Conservation (phyloP, 495 filamentous ascomycete genomes). For the Lichina pygmaea region DNA sequence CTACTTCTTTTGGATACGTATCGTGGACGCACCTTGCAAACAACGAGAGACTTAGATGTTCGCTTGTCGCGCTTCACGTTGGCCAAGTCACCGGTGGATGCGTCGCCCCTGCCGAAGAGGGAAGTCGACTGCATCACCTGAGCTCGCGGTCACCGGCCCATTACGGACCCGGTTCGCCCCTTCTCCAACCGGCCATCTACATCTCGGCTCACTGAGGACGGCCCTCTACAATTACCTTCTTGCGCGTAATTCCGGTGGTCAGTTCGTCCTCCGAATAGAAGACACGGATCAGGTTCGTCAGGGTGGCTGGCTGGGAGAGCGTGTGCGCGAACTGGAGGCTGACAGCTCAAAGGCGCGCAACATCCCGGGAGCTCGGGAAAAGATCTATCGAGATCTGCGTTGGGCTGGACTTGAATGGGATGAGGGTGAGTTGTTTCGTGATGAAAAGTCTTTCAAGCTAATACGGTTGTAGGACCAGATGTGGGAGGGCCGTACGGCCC, state of each 20-base stretch:
- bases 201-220: conserved; percentile 74
- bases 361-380: conserved; percentile 48
- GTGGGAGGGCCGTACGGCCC: conserved; percentile 57
- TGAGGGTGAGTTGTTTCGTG: conserved; percentile 30
- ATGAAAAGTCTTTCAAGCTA: too few species aligned
- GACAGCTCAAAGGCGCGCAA: conserved; percentile 40
- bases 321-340: not conserved
- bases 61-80: not conserved
- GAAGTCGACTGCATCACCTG: not conserved
- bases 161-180: conserved; percentile 86
- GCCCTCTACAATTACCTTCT: conserved; percentile 81
- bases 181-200: conserved; percentile 79
- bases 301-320: not conserved
- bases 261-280: conserved; percentile 79
- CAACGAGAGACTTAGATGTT: not conserved
- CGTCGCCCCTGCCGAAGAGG: not conserved
- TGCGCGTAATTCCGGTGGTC: conserved; percentile 67
- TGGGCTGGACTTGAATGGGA: conserved; percentile 90
- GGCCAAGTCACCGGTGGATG: not conserved
- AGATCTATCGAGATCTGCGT: conserved; percentile 46
- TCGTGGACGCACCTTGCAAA: not conserved
- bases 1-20: not conserved
- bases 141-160: conserved; percentile 25
- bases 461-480: conserved; percentile 31
- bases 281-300: conserved; percentile 69